Conservation (phyloP, 805 yeast species). For the Cyberlindnera sargentensis region DNA sequence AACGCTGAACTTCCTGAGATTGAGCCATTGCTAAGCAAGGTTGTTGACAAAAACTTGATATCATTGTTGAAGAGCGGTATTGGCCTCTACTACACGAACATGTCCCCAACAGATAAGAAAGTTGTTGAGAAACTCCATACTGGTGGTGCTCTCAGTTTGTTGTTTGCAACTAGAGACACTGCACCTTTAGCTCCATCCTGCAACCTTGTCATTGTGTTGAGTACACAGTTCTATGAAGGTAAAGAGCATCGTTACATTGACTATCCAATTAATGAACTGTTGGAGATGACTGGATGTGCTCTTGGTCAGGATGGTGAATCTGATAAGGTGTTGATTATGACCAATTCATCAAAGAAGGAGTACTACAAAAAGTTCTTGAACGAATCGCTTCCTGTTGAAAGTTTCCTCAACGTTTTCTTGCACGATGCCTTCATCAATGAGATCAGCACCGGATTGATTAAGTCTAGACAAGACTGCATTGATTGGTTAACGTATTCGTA, state of each 20-base stretch:
- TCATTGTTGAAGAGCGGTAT: conserved; percentile 50
- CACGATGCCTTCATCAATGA: conserved; percentile 70
- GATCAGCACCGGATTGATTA: conserved; percentile 57
- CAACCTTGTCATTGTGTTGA: conserved; percentile 50
- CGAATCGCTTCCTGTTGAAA: conserved; percentile 80
- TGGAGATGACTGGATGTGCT: conserved; percentile 57
- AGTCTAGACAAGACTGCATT: conserved; percentile 73
- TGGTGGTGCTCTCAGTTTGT: conserved; percentile 42
- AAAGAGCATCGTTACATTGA: conserved; percentile 63
- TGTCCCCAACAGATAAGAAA: conserved; percentile 48
- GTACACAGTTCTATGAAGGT: conserved; percentile 69
- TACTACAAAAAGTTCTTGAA: conserved; percentile 67
- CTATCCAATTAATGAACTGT: conserved; percentile 55
- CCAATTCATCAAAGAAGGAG: conserved; percentile 45
- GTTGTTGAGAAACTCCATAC: conserved; percentile 47
- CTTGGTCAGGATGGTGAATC: conserved; percentile 23
- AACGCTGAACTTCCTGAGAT: conserved; percentile 32
- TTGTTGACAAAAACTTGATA: conserved; percentile 40
- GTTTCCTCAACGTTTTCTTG: conserved; percentile 50
- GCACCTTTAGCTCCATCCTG: conserved; percentile 45
- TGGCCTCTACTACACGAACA: conserved; percentile 52
- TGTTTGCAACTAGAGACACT: conserved; percentile 59
- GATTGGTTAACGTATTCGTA: conserved; percentile 86
- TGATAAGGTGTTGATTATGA: conserved; percentile 46
- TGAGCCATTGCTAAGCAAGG: conserved; percentile 33